Percentiles rank a stretch among this genome's conserved stretches.
phyloP scores from a whole-genome alignment of 352 stramenopile genomes.

The Phytophthora agathidicida region DNA sequence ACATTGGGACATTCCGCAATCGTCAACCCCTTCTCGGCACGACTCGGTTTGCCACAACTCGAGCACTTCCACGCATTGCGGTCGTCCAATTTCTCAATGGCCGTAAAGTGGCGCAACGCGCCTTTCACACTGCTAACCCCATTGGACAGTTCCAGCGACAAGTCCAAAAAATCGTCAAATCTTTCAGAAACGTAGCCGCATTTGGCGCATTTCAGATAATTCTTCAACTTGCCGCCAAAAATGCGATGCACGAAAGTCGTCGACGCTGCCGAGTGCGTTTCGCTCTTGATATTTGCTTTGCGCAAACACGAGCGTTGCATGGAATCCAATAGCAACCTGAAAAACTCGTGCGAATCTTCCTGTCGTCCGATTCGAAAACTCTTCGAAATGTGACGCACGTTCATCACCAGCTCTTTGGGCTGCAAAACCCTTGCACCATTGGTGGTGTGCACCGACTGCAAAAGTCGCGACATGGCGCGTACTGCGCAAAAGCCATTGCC shows the following conservation, averaged over 20 bases:
- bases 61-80: conserved; percentile 89
- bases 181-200: conserved; percentile 83
- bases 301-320: conserved; percentile 85
- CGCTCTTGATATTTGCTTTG: conserved; percentile 73
- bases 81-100: conserved; percentile 82
- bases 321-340: conserved; percentile 85
- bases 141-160: conserved; percentile 88
- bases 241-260: conserved; percentile 87
- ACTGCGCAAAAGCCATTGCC: conserved; percentile 60
- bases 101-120: conserved; percentile 85
- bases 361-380: conserved; percentile 88
- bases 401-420: conserved; percentile 85
- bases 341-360: conserved; percentile 94
- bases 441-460: conserved; percentile 66
- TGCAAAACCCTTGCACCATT: conserved; percentile 58
- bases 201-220: conserved; percentile 85
- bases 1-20: conserved; percentile 87
- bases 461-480: conserved; percentile 67
- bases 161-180: conserved; percentile 87
- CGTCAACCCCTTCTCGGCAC: conserved; percentile 83
- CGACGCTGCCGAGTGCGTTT: conserved; percentile 53
- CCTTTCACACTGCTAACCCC: conserved; percentile 75
- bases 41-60: conserved; percentile 75
- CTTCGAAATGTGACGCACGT: conserved; percentile 85
- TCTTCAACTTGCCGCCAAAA: conserved; percentile 87